phyloP scores from a whole-genome alignment of 805 yeast species.

The Candida ortonii region DNA sequence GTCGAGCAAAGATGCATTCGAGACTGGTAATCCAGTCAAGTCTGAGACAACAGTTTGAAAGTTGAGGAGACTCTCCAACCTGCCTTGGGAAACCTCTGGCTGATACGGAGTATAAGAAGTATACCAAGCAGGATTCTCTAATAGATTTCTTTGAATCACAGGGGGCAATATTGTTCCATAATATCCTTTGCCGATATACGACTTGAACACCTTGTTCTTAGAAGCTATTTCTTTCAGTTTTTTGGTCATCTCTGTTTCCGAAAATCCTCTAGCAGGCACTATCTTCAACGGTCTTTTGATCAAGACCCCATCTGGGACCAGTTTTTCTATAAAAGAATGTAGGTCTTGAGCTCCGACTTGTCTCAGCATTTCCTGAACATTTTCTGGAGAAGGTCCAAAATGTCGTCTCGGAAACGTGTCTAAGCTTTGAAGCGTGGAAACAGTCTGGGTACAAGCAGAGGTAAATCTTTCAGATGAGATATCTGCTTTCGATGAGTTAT shows the following conservation, averaged over 20 bases:
- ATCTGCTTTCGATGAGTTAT: constrained; percentile 38
- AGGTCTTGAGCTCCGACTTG: constrained; percentile 64
- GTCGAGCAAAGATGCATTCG: constrained; percentile 91
- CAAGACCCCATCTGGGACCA: constrained; percentile 75
- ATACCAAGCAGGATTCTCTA: constrained; percentile 97
- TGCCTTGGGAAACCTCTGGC: constrained; percentile 96
- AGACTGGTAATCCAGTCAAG: constrained; percentile 89
- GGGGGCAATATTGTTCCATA: constrained; percentile 88
- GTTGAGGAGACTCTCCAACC: constrained; percentile 84
- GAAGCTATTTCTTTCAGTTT: constrained; percentile 67
- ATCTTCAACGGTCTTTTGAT: constrained; percentile 64
- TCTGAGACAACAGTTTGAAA: constrained; percentile 91
- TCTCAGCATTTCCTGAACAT: constrained; percentile 64
- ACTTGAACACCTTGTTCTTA: constrained; percentile 68
- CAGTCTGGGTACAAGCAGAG: constrained; percentile 43
- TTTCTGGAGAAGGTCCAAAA: constrained; percentile 71
- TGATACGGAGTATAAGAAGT: constrained; percentile 98
- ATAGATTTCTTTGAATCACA: constrained; percentile 85
- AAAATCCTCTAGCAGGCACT: constrained; percentile 67
- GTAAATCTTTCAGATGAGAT: constrained; percentile 54
- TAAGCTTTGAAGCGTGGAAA: constrained; percentile 32
- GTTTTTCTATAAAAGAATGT: constrained; percentile 64
- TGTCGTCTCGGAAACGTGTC: constrained; percentile 92
- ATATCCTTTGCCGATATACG: constrained; percentile 92
- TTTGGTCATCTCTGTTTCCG: constrained; percentile 77